phyloP scores from a whole-genome alignment of 2,329 filamentous ascomycete species.

The Coniosporium tulheliwenetii region DNA sequence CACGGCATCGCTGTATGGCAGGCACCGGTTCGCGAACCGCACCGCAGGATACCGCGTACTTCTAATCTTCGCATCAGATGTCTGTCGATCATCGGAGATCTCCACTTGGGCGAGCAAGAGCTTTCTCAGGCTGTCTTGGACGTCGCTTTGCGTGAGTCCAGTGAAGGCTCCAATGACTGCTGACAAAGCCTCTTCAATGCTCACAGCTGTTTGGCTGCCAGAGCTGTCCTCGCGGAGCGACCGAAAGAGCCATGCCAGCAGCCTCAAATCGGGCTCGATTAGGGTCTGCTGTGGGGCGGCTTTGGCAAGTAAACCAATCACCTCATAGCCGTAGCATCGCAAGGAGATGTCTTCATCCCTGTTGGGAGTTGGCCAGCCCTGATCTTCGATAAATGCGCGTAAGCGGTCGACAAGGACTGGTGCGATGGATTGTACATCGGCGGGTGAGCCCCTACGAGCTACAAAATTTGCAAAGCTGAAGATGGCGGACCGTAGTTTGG shows the following conservation, averaged over 20 bases:
- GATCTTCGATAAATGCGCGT: slow-evolving; percentile 56
- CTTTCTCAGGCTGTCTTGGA: slow-evolving; percentile 28
- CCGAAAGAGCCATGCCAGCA: slow-evolving; percentile 64
- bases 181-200: slow-evolving; percentile 78
- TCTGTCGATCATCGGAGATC: slow-evolving; percentile 14
- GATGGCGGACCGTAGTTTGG: slow-evolving; percentile 66
- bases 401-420: slow-evolving; percentile 53
- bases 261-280: slow-evolving; percentile 33
- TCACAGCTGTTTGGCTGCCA: slow-evolving; percentile 59
- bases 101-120: slow-evolving; percentile 48
- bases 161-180: slow-evolving; percentile 51
- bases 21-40: slow-evolving; percentile 78
- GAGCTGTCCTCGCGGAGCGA: slow-evolving; percentile 69
- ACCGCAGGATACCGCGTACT: slow-evolving; percentile 70
- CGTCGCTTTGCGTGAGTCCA: slow-evolving; percentile 24
- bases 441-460: slow-evolving; percentile 51
- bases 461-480: slow-evolving; percentile 83
- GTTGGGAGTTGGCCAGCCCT: slow-evolving; percentile 64
- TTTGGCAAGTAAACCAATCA: slow-evolving; percentile 64
- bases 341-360: slow-evolving; percentile 44
- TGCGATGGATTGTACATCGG: slow-evolving; percentile 49
- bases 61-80: slow-evolving; percentile 19
- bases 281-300: slow-evolving; percentile 44
- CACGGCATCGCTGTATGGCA: slow-evolving; percentile 62
- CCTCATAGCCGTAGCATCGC: slow-evolving; percentile 75